phyloP scores from a whole-genome alignment of 2,329 filamentous ascomycete species.

The Nigrograna mackinnonii region DNA sequence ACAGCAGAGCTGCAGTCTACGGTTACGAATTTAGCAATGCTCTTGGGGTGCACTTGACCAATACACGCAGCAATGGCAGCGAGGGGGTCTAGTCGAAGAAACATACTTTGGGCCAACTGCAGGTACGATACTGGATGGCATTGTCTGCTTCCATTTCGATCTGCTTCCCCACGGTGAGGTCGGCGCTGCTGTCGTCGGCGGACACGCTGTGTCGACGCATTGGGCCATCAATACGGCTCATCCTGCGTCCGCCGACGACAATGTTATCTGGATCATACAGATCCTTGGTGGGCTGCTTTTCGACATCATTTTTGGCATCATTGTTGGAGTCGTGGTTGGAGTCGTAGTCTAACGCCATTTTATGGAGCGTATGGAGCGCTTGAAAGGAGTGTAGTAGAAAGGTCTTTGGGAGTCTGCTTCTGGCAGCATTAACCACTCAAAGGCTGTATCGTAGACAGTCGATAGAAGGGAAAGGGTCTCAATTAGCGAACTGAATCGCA shows the following conservation, averaged over 20 bases:
- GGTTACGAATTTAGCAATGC: slow-evolving; percentile 10
- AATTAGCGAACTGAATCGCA: no score
- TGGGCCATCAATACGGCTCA: slow-evolving; percentile 47
- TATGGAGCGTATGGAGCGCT: slow-evolving; percentile 49
- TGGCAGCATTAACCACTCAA: slow-evolving; percentile 43
- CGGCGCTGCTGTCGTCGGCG: slow-evolving; percentile 40
- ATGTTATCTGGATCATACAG: slow-evolving; percentile 35
- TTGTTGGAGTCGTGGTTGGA: slow-evolving; percentile 17
- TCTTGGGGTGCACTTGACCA: background rate
- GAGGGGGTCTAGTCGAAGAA: slow-evolving; percentile 5
- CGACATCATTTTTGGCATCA: slow-evolving; percentile 7
- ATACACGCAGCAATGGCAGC: slow-evolving; percentile 1
- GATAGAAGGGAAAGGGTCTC: background rate
- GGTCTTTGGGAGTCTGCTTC: slow-evolving; percentile 32
- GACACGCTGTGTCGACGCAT: slow-evolving; percentile 22
- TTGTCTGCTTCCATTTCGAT: slow-evolving; percentile 76
- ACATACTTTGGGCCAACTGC: slow-evolving; percentile 84
- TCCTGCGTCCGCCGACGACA: slow-evolving; percentile 28
- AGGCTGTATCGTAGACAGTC: no score
- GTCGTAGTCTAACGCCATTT: slow-evolving; percentile 55
- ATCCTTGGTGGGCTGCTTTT: slow-evolving; percentile 14
- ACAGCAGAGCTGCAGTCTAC: slow-evolving; percentile 82
- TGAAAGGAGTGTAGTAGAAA: slow-evolving; percentile 44
- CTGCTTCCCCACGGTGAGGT: slow-evolving; percentile 63
- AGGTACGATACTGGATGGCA: slow-evolving; percentile 89